A percentile compares a stretch with the other conserved stretches of the same genome.
phyloP scores from a whole-genome alignment of 2,329 filamentous ascomycete species.

The Curvularia sp. region DNA sequence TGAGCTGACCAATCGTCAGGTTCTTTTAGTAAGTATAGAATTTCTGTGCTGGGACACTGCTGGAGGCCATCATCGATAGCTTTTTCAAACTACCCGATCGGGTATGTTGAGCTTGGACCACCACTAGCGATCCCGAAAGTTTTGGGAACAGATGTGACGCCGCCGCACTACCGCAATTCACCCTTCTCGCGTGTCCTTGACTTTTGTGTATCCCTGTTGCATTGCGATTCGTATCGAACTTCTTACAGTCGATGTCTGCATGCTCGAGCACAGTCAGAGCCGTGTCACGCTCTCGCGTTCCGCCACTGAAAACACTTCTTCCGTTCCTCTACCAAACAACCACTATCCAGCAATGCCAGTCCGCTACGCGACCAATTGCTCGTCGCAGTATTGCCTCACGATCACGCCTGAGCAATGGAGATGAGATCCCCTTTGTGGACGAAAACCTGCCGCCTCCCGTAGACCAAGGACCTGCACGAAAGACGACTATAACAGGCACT shows the following conservation, averaged over 20 bases:
- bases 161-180: slow-evolving; percentile 1
- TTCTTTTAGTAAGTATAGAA: background rate
- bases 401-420: slow-evolving; percentile 21
- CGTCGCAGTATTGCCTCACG: slow-evolving; percentile 34
- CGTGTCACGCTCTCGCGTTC: slow-evolving; percentile 40
- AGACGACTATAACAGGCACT: slow-evolving; percentile 46
- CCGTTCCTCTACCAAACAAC: slow-evolving; percentile 77
- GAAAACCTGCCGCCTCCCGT: slow-evolving; percentile 25
- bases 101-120: slow-evolving; percentile 16
- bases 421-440: slow-evolving; percentile 38
- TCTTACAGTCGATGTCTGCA: slow-evolving; percentile 39
- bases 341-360: slow-evolving; percentile 60
- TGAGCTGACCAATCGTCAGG: background rate
- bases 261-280: slow-evolving; percentile 42
- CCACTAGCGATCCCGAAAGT: slow-evolving; percentile 10
- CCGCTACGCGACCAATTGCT: slow-evolving; percentile 24
- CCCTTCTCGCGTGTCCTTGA: background rate
- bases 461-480: slow-evolving; percentile 29
- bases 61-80: background rate
- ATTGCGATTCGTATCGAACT: background rate
- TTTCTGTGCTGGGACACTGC: background rate
- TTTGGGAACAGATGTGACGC: slow-evolving; percentile 9
- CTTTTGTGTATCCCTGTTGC: background rate
- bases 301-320: slow-evolving; percentile 56
- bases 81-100: background rate